A percentile compares a stretch with the other conserved stretches of the same genome.
These are phyloP conservation scores for Fusarium sp. DNA, from an alignment of 2,329 filamentous ascomycete species.

Conservation along the genomic window DNA sequence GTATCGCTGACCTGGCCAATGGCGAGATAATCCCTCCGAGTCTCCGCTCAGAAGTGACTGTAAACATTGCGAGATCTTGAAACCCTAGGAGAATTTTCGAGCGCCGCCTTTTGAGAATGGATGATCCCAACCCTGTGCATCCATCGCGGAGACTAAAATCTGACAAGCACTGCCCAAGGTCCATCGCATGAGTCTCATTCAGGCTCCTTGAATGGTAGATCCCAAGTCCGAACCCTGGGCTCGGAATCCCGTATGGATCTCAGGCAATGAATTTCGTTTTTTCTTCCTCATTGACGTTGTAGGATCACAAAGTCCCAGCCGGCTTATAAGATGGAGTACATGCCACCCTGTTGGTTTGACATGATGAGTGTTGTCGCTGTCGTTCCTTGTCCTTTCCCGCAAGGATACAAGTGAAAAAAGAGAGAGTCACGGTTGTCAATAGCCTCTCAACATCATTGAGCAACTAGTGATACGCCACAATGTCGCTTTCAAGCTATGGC, in stretches of 20 bases:
- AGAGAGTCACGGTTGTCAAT: neutral
- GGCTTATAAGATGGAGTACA: constrained; percentile 19
- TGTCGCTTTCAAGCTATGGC: constrained; percentile 28
- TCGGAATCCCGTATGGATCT: constrained; percentile 5
- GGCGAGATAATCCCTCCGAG: constrained; percentile 1
- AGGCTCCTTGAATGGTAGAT: constrained; percentile 18
- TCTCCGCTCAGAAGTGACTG: neutral
- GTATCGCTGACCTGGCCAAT: neutral
- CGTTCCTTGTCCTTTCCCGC: neutral
- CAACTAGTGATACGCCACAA: constrained; percentile 1
- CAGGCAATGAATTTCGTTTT: neutral
- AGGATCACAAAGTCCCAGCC: neutral
- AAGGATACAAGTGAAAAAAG: neutral
- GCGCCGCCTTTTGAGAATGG: constrained; percentile 14
- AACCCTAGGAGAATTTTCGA: neutral
- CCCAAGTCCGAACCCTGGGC: neutral
- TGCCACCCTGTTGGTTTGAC: neutral
- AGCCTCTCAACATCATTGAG: neutral
- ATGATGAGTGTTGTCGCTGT: neutral
- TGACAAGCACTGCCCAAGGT: constrained; percentile 27
- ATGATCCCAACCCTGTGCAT: neutral
- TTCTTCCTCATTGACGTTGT: neutral
- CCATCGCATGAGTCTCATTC: constrained; percentile 21
- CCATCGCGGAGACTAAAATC: constrained; percentile 28
- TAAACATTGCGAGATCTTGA: neutral